These are phyloP conservation scores for Vaccinium vitisidaea DNA, from an alignment of 148 eudicot species.

Conservation along the genomic window DNA sequence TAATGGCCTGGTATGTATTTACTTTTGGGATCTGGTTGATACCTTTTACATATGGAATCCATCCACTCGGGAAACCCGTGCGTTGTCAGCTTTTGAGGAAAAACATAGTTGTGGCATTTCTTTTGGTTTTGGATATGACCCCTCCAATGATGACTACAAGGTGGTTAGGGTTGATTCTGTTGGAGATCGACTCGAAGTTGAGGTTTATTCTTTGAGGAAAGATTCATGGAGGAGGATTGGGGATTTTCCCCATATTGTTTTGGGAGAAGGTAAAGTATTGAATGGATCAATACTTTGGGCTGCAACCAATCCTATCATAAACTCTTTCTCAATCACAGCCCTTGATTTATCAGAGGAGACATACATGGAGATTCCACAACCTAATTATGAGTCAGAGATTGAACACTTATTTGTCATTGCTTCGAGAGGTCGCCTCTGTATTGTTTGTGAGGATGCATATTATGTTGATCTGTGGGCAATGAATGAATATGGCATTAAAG, in stretches of 20 bases:
- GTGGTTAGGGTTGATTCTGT: background rate
- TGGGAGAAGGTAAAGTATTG: background rate
- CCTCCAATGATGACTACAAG: constrained; percentile 11
- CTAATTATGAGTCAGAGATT: background rate
- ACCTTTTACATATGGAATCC: constrained; percentile 7
- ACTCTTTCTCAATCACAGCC: background rate
- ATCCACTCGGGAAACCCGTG: background rate
- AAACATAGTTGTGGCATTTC: background rate
- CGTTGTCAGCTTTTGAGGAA: background rate
- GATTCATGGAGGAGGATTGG: constrained; percentile 9
- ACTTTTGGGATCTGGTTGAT: background rate
- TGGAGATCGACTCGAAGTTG: background rate
- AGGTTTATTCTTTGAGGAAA: background rate
- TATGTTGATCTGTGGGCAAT: constrained; percentile 1
- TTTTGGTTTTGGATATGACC: constrained; percentile 10
- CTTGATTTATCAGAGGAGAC: constrained; percentile 9
- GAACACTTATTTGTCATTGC: background rate
- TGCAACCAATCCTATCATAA: background rate
- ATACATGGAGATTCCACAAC: constrained; percentile 5
- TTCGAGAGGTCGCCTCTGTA: background rate
- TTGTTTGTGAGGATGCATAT: background rate
- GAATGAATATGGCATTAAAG: constrained; percentile 10
- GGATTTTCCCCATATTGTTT: background rate
- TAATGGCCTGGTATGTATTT: background rate
- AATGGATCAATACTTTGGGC: constrained; percentile 8